Evolutionary conservation across 2,329 filamentous ascomycete genomes (phyloP).

Genomic region (Mycosphaerella sp.): DNA sequence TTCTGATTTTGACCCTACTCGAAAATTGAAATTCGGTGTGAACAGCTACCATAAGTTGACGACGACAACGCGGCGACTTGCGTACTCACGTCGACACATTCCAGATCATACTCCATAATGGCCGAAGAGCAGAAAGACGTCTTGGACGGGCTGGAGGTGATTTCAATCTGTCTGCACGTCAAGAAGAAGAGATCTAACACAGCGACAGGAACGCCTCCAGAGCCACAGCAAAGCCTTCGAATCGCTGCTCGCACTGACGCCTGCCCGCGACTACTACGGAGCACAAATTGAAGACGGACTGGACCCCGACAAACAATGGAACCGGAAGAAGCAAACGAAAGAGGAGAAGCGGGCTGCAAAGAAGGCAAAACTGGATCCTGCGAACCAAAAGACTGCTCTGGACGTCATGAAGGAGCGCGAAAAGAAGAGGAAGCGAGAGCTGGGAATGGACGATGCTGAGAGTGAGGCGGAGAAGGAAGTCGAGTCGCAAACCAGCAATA

Average conservation of each 20-base stretch:
- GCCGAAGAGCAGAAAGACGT: slow-evolving; percentile 21
- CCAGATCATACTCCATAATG: not conserved
- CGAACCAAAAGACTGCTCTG: slow-evolving; percentile 83
- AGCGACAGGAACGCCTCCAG: slow-evolving; percentile 47
- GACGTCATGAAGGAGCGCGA: slow-evolving; percentile 86
- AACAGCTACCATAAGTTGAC: not conserved
- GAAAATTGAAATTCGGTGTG: not conserved
- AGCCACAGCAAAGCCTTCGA: slow-evolving; percentile 70
- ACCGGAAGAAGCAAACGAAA: slow-evolving; percentile 91
- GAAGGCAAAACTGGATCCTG: slow-evolving; percentile 83
- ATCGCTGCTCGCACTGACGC: slow-evolving; percentile 78
- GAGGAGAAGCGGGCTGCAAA: slow-evolving; percentile 77
- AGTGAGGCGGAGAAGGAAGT: slow-evolving; percentile 33
- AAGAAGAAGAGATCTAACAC: not conserved
- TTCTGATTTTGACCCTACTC: not conserved
- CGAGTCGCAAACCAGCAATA: slow-evolving; percentile 37
- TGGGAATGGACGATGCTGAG: slow-evolving; percentile 48
- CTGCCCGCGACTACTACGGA: slow-evolving; percentile 78
- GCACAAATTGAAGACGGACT: slow-evolving; percentile 49
- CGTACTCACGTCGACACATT: not conserved
- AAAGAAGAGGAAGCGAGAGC: slow-evolving; percentile 65
- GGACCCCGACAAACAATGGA: slow-evolving; percentile 85
- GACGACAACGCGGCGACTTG: not conserved
- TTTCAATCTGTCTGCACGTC: not conserved
- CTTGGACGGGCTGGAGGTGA: slow-evolving; percentile 20